A percentile compares a stretch with the other conserved stretches of the same genome.
These are phyloP conservation scores for Elaeis oleifera DNA, from an alignment of 202 grass and related monocot genomes.

Conservation along the genomic window DNA sequence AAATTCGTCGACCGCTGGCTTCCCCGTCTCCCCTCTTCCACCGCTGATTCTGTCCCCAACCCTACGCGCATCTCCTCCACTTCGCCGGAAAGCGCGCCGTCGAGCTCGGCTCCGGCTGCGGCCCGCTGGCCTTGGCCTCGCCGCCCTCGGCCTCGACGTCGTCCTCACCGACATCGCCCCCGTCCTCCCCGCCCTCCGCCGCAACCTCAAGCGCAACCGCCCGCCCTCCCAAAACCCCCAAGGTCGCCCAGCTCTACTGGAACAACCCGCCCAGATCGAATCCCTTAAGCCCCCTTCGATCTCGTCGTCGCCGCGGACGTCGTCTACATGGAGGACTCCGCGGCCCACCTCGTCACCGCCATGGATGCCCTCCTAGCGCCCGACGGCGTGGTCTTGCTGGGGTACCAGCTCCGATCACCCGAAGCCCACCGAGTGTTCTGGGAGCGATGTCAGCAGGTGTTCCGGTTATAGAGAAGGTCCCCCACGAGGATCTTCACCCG, in stretches of 20 bases:
- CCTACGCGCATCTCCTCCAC: slow-evolving; percentile 61
- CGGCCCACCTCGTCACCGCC: slow-evolving; percentile 57
- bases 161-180: slow-evolving; percentile 84
- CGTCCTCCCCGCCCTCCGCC: slow-evolving; percentile 72
- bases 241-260: slow-evolving; percentile 70
- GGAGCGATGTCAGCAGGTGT: slow-evolving; percentile 40
- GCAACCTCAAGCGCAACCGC: slow-evolving; percentile 76
- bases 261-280: slow-evolving; percentile 53
- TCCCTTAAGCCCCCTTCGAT: slow-evolving; percentile 49
- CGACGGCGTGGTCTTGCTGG: slow-evolving; percentile 51
- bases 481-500: slow-evolving; percentile 65
- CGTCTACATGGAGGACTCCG: slow-evolving; percentile 78
- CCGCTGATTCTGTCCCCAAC: slow-evolving; percentile 11
- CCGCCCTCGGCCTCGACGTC: slow-evolving; percentile 60
- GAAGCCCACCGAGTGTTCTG: slow-evolving; percentile 74
- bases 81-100: slow-evolving; percentile 58
- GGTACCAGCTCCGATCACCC: slow-evolving; percentile 72
- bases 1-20: slow-evolving; percentile 23
- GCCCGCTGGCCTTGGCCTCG: slow-evolving; percentile 63
- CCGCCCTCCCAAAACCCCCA: slow-evolving; percentile 42
- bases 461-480: slow-evolving; percentile 65
- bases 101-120: slow-evolving; percentile 72
- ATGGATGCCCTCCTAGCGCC: slow-evolving; percentile 66
- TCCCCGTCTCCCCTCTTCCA: slow-evolving; percentile 23
- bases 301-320: slow-evolving; percentile 24